A percentile compares a stretch with the other conserved stretches of the same genome.
Evolutionary conservation across 257 asterid species (phyloP).

Genomic region (Ocimum tenuiflorum): DNA sequence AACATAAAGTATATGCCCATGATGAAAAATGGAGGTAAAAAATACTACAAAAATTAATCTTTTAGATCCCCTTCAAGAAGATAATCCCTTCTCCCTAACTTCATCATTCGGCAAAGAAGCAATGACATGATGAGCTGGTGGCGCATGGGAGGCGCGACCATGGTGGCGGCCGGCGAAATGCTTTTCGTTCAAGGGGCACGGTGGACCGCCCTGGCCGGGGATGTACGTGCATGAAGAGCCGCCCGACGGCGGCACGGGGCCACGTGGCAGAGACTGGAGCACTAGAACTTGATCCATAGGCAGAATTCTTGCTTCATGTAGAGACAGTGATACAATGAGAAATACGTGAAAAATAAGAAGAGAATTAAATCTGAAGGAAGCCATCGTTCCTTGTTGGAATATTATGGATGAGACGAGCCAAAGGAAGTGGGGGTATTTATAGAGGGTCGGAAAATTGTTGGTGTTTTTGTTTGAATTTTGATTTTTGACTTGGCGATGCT

Average conservation of each 20-base stretch:
- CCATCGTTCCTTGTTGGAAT: slow-evolving; percentile 15
- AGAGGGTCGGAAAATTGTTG: too few species aligned
- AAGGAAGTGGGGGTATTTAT: slow-evolving; percentile 5
- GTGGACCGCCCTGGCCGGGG: slow-evolving; percentile 25
- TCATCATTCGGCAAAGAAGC: too few species aligned
- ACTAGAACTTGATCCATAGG: slow-evolving; percentile 14
- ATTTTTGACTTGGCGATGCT: too few species aligned
- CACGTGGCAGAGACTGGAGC: slow-evolving; percentile 45
- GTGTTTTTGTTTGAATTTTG: too few species aligned
- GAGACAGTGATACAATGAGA: not conserved
- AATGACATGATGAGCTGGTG: not conserved
- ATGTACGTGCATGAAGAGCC: slow-evolving; percentile 50
- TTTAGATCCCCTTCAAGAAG: too few species aligned
- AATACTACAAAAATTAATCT: too few species aligned
- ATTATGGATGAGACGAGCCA: not conserved
- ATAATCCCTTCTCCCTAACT: not conserved
- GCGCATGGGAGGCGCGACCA: not conserved
- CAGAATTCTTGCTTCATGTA: slow-evolving; percentile 31
- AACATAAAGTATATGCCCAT: too few species aligned
- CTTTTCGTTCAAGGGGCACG: slow-evolving; percentile 32
- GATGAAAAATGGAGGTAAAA: too few species aligned
- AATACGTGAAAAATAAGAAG: slow-evolving; percentile 3
- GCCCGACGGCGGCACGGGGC: slow-evolving; percentile 33
- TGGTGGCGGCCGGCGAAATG: slow-evolving; percentile 26
- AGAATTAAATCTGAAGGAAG: not conserved